Percentiles rank a stretch among this genome's conserved stretches.
Conservation (phyloP, 306 rosid species). For the Ammopiptanthus mongolicus region DNA sequence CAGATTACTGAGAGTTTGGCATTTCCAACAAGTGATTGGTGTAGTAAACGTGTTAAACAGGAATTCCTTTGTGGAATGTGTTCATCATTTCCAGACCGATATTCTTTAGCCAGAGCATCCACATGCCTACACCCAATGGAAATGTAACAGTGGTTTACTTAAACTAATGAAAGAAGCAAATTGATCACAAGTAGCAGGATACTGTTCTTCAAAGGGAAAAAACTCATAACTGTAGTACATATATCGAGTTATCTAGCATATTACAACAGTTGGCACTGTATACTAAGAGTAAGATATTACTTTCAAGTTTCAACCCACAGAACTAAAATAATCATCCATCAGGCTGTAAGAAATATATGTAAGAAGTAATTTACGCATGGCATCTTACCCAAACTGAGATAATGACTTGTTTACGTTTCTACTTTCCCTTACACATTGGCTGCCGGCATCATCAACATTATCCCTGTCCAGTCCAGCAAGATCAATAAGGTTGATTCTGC, state of each 20-base stretch:
- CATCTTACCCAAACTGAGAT: slow-evolving; percentile 76
- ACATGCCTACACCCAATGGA: slow-evolving; percentile 55
- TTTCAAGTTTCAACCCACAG: neutral
- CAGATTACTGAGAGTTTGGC: slow-evolving; percentile 75
- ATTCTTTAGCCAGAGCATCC: slow-evolving; percentile 45
- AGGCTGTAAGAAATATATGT: neutral
- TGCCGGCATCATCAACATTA: slow-evolving; percentile 39
- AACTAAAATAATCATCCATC: neutral
- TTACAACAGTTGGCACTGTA: neutral
- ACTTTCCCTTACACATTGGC: slow-evolving; percentile 45
- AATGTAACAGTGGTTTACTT: slow-evolving; percentile 20
- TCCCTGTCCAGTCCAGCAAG: slow-evolving; percentile 73
- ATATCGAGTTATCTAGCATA: neutral
- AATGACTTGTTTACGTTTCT: slow-evolving; percentile 57
- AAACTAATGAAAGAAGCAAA: neutral
- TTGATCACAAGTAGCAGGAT: neutral
- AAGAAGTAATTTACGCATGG: slow-evolving; percentile 5
- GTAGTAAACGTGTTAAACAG: slow-evolving; percentile 62
- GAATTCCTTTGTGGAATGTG: slow-evolving; percentile 39
- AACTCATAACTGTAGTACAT: neutral
- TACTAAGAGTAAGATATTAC: neutral
- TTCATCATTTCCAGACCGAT: slow-evolving; percentile 39
- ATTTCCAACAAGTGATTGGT: slow-evolving; percentile 76
- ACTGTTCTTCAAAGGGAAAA: neutral
- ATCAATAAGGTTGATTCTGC: slow-evolving; percentile 87